Evolutionary conservation across 305 asterid species (phyloP), one percentile per base, ranked within the genome.

Genomic region (Rubia occidens): DNA sequence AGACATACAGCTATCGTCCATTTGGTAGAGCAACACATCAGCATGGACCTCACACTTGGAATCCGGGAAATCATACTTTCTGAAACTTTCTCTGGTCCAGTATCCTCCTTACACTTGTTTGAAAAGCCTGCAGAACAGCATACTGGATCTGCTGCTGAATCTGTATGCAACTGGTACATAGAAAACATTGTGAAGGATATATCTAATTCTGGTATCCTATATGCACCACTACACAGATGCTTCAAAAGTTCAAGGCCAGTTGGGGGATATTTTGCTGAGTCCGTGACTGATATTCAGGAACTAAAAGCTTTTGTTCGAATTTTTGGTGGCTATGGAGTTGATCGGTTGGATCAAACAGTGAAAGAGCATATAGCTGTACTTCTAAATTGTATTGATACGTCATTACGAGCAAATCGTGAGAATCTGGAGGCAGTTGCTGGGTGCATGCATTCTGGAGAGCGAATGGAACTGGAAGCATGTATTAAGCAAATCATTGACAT

Each of bases 301-400:
- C 71, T 91, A 75, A 88, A 91, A 82, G 91, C 97, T 40, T 95
- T 91, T 32, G 88, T 87, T 53, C 90, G 89, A 63, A 81, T 88
- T 68, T 95, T 95, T 77, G 99, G 98, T 60, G 91, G 95, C 78
- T 91, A 95, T 63, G 98, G 99, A 79, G 94, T 95, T 77, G 99
- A 95, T 82, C 81, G 90, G 75, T 76, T 95, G 71, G 96, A 88
- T 73, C 82, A 90, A 79, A 86, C 89, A 91, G 88, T 95, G 77
- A 95, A 91, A 82, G 99, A 95, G 86, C 99, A 95, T 67, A 86
- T 95, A 44, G 96, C 98, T 74, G 98, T 97, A 4, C 98, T 91
- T 71, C 75, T 91, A 53, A 95, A 91, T 80, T 95, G 99, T 83
- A 88, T 91, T 13, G 96, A 91, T 83, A 95, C 98, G 37, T 82